Evolutionary conservation across 257 asterid genomes (phyloP).

Genomic region (Handroanthus guayacan): DNA sequence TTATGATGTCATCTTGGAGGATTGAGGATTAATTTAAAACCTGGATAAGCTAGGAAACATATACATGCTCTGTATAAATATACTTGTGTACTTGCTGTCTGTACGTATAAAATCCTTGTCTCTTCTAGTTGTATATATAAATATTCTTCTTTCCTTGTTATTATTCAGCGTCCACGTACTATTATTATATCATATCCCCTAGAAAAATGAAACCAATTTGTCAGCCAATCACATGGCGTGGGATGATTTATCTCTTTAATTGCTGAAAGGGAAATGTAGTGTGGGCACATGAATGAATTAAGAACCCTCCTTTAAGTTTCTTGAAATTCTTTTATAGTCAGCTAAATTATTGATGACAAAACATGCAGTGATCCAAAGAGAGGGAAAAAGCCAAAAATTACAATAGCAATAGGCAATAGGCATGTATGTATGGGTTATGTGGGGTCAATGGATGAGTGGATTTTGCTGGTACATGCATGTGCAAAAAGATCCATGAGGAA

Average conservation of each 20-base stretch:
- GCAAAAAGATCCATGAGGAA: conserved; percentile 41
- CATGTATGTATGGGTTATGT: not conserved
- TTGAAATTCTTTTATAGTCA: not conserved
- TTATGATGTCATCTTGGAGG: not conserved
- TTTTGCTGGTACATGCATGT: conserved; percentile 48
- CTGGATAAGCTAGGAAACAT: conserved; percentile 6
- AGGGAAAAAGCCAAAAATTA: not conserved
- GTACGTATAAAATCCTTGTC: conserved; percentile 37
- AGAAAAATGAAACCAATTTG: not conserved
- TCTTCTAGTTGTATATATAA: not conserved
- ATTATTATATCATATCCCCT: not conserved
- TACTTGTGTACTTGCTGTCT: not conserved
- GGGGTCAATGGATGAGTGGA: conserved; percentile 18
- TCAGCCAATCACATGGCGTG: conserved; percentile 47
- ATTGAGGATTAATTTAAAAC: not conserved
- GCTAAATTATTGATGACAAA: not conserved
- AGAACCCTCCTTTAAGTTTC: not conserved
- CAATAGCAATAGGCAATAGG: not conserved
- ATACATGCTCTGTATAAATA: not conserved
- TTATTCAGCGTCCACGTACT: not conserved
- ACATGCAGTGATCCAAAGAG: not conserved
- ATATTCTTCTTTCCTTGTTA: conserved; percentile 34
- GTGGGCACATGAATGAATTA: not conserved
- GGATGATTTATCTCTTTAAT: conserved; percentile 4
- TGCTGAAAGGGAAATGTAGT: not conserved